phyloP scores from a whole-genome alignment of 768 basidiomycete species.

The Roridomyces roridus region DNA sequence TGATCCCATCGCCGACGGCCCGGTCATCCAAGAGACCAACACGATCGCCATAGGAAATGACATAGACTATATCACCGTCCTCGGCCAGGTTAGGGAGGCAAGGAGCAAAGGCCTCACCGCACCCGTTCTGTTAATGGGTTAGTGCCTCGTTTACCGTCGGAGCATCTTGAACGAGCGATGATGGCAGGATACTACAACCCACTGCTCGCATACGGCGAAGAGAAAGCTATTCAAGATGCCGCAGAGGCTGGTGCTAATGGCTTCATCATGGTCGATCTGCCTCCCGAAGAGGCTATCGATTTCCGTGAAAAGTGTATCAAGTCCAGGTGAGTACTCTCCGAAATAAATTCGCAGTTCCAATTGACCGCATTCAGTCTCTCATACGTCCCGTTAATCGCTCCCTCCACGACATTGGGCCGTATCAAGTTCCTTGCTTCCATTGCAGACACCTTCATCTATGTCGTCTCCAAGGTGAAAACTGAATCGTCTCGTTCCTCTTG shows the following conservation, averaged over 20 bases:
- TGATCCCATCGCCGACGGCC: slow-evolving; percentile 96
- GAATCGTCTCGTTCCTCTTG: slow-evolving; percentile 20
- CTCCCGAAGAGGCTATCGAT: slow-evolving; percentile 92
- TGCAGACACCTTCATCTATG: slow-evolving; percentile 97
- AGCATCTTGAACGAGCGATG: slow-evolving; percentile 8
- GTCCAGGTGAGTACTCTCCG: slow-evolving; percentile 63
- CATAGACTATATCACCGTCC: slow-evolving; percentile 77
- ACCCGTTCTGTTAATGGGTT: slow-evolving; percentile 95
- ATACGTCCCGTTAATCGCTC: slow-evolving; percentile 94
- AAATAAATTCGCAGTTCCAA: not conserved
- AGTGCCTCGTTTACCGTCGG: slow-evolving; percentile 20
- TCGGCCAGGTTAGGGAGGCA: slow-evolving; percentile 80
- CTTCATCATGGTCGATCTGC: slow-evolving; percentile 97
- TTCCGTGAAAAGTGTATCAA: slow-evolving; percentile 90
- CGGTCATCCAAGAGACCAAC: slow-evolving; percentile 91
- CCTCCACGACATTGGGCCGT: slow-evolving; percentile 86
- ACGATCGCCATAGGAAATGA: slow-evolving; percentile 88
- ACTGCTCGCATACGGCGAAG: slow-evolving; percentile 92
- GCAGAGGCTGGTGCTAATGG: slow-evolving; percentile 92
- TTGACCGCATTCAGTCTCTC: slow-evolving; percentile 65
- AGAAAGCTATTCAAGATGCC: slow-evolving; percentile 91
- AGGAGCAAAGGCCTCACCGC: slow-evolving; percentile 80
- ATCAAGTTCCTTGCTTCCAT: slow-evolving; percentile 92
- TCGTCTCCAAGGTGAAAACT: slow-evolving; percentile 85
- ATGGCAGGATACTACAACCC: slow-evolving; percentile 95